These are phyloP conservation scores for Bipolaris zeicola DNA, from an alignment of 2,329 filamentous ascomycete species.

Conservation along the genomic window DNA sequence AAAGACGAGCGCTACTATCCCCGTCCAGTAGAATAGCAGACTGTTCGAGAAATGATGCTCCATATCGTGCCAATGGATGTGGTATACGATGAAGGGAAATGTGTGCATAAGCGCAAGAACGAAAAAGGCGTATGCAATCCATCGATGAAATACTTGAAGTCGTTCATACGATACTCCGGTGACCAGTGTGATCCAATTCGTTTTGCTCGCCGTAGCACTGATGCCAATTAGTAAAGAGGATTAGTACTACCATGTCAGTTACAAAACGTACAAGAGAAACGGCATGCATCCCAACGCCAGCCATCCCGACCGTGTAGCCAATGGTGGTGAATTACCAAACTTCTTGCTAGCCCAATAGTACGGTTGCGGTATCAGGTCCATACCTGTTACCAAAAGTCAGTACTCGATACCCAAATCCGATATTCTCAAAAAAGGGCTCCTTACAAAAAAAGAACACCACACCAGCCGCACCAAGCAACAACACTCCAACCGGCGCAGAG, in stretches of 20 bases:
- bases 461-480: constrained; percentile 31
- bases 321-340: constrained; percentile 35
- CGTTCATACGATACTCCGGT: constrained; percentile 64
- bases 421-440: no score
- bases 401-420: no score
- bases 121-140: constrained; percentile 56
- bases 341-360: constrained; percentile 28
- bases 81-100: constrained; percentile 63
- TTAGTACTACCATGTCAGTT: background rate
- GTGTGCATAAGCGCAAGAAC: constrained; percentile 63
- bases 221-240: background rate
- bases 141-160: constrained; percentile 52
- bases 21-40: constrained; percentile 59
- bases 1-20: constrained; percentile 59
- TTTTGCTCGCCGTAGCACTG: constrained; percentile 58
- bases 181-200: constrained; percentile 60
- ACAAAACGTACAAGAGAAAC: constrained; percentile 20
- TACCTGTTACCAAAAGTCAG: constrained; percentile 12
- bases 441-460: constrained; percentile 37
- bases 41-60: constrained; percentile 52
- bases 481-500: constrained; percentile 33
- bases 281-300: constrained; percentile 39
- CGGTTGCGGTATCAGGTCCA: constrained; percentile 28
- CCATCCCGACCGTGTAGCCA: constrained; percentile 38
- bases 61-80: constrained; percentile 58